Base-by-base conservation (phyloP, 345 rosid genomes). In the Microcos paniculata region DNA sequence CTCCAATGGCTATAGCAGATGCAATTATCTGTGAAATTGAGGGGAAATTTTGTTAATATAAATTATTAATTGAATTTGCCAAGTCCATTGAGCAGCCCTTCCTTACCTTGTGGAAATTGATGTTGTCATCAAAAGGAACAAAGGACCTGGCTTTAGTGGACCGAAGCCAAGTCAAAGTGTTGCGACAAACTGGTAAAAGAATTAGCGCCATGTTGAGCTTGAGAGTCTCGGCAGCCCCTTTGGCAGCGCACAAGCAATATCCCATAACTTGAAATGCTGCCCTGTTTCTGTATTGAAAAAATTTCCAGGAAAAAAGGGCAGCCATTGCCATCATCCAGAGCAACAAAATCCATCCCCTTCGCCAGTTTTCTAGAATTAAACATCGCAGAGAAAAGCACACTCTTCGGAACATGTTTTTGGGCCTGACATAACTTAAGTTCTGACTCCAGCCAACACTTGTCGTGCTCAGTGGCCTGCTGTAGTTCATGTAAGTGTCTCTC, bases 201-300 rank as follows among this genome's bases (percentile, higher is more conserved):
- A 96, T 84, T 11, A 96, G 83, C 78, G 99, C 99, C 99, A 96
- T 93, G 80, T 96, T 96, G 86, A 96, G 87, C 84, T 96, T 96
- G 56, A 96, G 90, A 55, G 97, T 96, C 88, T 96, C 99, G 1
- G 98, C 99, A 35, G 99, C 93, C 12, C 98, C 99, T 87, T 96
- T 96, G 62, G 99, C 99, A 6, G 87, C 79, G 21, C 90, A 66
- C 77, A 96, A 59, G 80, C 99, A 96, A 71, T 93, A 84, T 21
- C 99, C 97, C 99, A 90, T 90, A 46, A 89, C 96, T 0, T 87
- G 90, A 71, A 93, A 96, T 48, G 91, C 94, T 1, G 91, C 88
- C 81, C 45, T 93, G 80, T 89, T 81, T 84, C 71, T 83, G 69
- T 96, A 96, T 69, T 93, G 92, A 64, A 77, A 12, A 85, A 93